Base-by-base conservation (phyloP, 805 yeast species). In the Middelhovenomyces tepae region DNA sequence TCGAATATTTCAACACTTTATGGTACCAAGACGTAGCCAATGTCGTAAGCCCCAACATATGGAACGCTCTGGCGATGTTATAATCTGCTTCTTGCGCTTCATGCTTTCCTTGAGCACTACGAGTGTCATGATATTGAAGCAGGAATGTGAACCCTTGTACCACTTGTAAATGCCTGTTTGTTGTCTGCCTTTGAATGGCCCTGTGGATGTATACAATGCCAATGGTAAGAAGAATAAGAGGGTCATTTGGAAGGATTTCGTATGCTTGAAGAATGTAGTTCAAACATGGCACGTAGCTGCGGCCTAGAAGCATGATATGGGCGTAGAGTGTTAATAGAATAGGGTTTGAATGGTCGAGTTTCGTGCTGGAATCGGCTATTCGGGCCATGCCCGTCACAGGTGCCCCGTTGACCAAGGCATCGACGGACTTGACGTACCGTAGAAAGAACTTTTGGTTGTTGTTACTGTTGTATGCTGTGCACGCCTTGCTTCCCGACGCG, bases 381-480 rank as follows among this genome's bases (percentile, higher is more conserved):
- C 77, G 77, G 0, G 95, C 91, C 65, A 83, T 84, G 1, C 96
- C 96, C 2, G 72, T 60, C 13, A 85, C 72, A 8, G 66, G 65
- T 27, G 67, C 69, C 7, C 64, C 57, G 7, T 61, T 64, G 19
- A 74, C 67, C 10, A 79, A 48, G 2, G 91, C 72, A 53, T 91
- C 98, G 52, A 73, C 76, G 0, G 95, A 93, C 51, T 89, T 91
- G 43, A 89, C 64, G 46, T 87, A 96, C 45, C 98, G 73, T 39
- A 91, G 60, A 42, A 89, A 77, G 51, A 76, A 89, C 54, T 91
- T 91, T 48, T 89, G 97, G 50, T 84, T 89, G 40, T 84, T 82
- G 22, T 84, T 75, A 30, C 80, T 77, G 31, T 83, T 77, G 49
- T 79, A 73, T 11, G 71, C 64, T 9, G 73, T 78, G 46, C 72